Evolutionary conservation across 1,284 basidiomycete species (phyloP), one percentile per base, ranked within the genome.

Genomic region (Rhizopogon parksii): DNA sequence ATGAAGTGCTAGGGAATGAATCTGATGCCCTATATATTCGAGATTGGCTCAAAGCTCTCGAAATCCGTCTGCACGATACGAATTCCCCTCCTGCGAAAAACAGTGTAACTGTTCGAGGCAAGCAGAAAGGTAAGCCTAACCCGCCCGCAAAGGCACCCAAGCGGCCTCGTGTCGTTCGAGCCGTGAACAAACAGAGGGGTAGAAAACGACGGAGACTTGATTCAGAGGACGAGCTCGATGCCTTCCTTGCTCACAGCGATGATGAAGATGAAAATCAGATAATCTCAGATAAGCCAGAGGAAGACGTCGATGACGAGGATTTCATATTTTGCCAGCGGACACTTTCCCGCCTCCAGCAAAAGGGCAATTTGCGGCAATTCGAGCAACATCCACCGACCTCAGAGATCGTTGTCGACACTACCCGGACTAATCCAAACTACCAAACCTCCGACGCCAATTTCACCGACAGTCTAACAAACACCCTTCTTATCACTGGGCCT

Each of bases 1-100:
- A 77, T 12, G 79, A 95, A 58, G 83, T 95, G 0, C 72, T 97
- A 0, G 91, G 90, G 7, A 96, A 95, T 64, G 83, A 90, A 63
- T 62, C 70, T 3, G 80, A 83, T 52, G 83, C 91, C 0, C 62
- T 74, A 14, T 92, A 88, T 67, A 75, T 96, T 37, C 80, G 85
- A 34, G 82, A 89, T 51, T 97, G 94, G 94, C 75, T 96, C 47
- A 68, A 69, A 25, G 81, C 85, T 14, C 73, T 88, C 7, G 80
- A 82, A 50, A 66, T 95, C 4, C 79, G 82, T 15, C 69, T 80
- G 11, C 38, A 35, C 14, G 30, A 51, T 15, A 55, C 45, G 38
- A 50, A 56, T 17, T 42, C 50, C 3, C 46, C 39, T 25, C 11
- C 27, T 19, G 50, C 57, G 46, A 47, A n/a, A 36, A 48, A 40